A percentile compares a stretch with the other conserved stretches of the same genome.
Evolutionary conservation across 768 basidiomycete genomes (phyloP).

Genomic region (Leccinum uliginosum): DNA sequence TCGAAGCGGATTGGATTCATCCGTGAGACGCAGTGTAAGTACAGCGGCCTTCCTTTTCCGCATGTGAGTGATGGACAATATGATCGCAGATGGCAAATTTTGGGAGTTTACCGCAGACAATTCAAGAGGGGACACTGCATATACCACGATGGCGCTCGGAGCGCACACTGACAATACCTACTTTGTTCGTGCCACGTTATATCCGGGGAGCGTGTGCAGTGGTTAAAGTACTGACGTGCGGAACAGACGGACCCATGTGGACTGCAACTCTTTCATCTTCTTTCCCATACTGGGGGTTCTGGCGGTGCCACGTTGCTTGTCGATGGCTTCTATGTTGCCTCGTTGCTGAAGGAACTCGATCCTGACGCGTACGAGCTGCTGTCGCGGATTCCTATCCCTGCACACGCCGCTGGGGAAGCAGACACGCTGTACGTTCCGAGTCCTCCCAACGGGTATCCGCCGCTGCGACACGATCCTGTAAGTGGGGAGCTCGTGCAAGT

Average conservation of each 20-base stretch:
- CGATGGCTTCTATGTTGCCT: constrained; percentile 91
- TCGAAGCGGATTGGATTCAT: constrained; percentile 79
- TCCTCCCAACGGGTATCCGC: constrained; percentile 61
- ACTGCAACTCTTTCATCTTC: constrained; percentile 92
- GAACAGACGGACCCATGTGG: constrained; percentile 86
- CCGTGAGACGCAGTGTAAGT: constrained; percentile 73
- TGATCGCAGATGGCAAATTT: constrained; percentile 75
- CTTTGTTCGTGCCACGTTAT: constrained; percentile 21
- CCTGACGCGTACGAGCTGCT: constrained; percentile 70
- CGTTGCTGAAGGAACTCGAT: constrained; percentile 65
- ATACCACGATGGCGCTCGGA: constrained; percentile 80
- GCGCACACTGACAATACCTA: constrained; percentile 82
- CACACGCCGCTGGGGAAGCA: constrained; percentile 86
- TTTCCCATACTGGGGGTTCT: constrained; percentile 73
- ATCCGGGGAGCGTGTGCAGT: neutral
- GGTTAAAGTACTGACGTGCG: constrained; percentile 12
- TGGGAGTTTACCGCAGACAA: constrained; percentile 97
- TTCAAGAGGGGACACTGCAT: constrained; percentile 90
- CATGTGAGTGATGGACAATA: constrained; percentile 32
- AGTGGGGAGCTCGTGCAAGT: constrained; percentile 69
- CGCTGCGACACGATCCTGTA: constrained; percentile 59
- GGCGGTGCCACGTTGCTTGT: constrained; percentile 92
- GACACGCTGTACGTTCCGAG: constrained; percentile 51
- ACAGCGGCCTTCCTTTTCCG: neutral
- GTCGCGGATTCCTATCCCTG: constrained; percentile 62